Conservation (phyloP, 2,329 filamentous ascomycete species). For the Cladosporium velox region DNA sequence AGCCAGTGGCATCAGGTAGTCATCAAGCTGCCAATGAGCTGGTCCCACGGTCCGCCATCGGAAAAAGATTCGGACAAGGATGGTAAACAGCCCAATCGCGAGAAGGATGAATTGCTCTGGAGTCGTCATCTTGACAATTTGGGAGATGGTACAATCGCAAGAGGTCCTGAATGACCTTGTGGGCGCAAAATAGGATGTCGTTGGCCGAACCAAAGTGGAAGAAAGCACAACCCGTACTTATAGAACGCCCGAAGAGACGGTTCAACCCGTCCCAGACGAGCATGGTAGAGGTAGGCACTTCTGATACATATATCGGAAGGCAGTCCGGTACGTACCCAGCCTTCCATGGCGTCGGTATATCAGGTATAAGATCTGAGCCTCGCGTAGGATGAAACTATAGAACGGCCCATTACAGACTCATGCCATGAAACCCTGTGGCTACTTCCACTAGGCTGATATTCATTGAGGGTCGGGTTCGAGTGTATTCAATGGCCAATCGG, state of each 20-base stretch:
- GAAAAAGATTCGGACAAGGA: conserved; percentile 7
- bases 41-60: conserved; percentile 11
- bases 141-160: background rate
- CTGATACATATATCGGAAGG: background rate
- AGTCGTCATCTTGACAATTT: background rate
- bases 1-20: conserved; percentile 12
- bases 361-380: background rate
- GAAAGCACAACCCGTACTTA: background rate
- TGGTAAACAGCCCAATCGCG: conserved; percentile 11
- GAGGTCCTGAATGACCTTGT: background rate
- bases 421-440: background rate
- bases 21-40: conserved; percentile 11
- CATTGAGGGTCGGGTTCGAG: background rate
- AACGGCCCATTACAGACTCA: background rate
- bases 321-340: background rate
- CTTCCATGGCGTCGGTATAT: background rate
- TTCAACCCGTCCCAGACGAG: background rate
- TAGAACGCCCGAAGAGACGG: background rate
- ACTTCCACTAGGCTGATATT: background rate
- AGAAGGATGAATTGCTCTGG: conserved; percentile 13
- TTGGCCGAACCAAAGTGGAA: background rate
- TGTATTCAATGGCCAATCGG: background rate
- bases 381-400: background rate
- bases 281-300: background rate
- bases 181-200: background rate